Base-by-base conservation (phyloP, 306 rosid species). In the Mimosa bimucronata region DNA sequence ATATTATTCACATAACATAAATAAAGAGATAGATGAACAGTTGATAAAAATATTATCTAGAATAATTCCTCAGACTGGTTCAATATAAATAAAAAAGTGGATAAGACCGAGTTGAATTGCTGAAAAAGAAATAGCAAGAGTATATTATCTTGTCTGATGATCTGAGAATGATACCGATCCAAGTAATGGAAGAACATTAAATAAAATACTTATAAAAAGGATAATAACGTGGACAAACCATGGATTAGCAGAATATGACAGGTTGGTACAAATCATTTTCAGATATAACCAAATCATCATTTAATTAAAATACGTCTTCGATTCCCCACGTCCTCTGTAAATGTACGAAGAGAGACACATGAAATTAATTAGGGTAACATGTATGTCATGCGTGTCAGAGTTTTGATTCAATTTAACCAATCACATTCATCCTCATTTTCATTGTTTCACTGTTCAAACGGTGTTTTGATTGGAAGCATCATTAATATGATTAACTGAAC, bases 241-340 rank as follows among this genome's bases (percentile, higher is more conserved):
- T 23, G 30, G 15, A 57, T 1, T 9, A 23, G 30, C 31, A 57
- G 30, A 75, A 48, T 31, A 13, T 68, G 77, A 6, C 50, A 71
- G 37, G 5, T 74, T 38, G 29, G 60, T 28, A 29, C 10, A 65
- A 58, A 58, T 77, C 7, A 66, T 68, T 50, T 74, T 9, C 45
- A 57, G 68, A 44, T 28, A 42, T 40, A 41, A 26, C 10, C 30
- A 77, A 55, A 55, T 55, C 28, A 41, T 10, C 9, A 53, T 65
- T 16, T 21, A 44, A 34, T 68, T 8, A 50, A 76, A 60, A n/a
- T 14, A 66, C 87, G 85, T 34, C 8, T 28, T 81, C 92, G 87
- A 53, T 86, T 89, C 76, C 79, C 88, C 86, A 77, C 92, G 55
- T 84, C 83, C 77, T 25, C 73, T 42, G 12, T 42, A 34, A 2